Evolutionary conservation across 257 asterid species (phyloP).

Genomic region (Primulina eburnea): DNA sequence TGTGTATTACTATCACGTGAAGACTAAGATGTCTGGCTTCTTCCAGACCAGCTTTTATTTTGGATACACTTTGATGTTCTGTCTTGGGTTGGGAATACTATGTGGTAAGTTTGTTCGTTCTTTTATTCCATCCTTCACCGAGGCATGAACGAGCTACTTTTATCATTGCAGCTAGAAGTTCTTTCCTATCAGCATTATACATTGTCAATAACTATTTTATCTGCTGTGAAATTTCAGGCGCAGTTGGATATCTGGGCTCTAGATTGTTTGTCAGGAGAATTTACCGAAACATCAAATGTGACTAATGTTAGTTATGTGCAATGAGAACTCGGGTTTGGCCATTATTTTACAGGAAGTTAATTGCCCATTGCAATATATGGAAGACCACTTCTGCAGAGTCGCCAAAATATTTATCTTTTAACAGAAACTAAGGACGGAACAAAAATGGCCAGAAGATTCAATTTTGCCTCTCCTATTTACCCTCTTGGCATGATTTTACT

Average conservation of each 20-base stretch:
- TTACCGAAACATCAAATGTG: constrained; percentile 53
- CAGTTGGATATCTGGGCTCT: constrained; percentile 50
- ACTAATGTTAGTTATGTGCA: constrained; percentile 21
- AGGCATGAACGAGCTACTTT: neutral
- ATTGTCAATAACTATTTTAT: neutral
- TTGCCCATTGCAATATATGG: constrained; percentile 15
- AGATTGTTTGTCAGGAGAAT: constrained; percentile 46
- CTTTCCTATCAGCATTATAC: neutral
- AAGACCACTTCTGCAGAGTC: constrained; percentile 18
- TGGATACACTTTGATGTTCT: constrained; percentile 82
- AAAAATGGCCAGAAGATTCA: constrained; percentile 14
- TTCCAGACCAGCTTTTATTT: constrained; percentile 90
- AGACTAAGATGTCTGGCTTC: constrained; percentile 85
- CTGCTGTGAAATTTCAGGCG: constrained; percentile 32
- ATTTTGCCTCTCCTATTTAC: constrained; percentile 15
- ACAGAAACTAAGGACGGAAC: constrained; percentile 16
- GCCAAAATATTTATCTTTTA: constrained; percentile 13
- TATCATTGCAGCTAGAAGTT: neutral
- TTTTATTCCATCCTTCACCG: neutral
- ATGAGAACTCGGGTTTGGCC: constrained; percentile 9
- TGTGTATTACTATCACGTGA: constrained; percentile 62
- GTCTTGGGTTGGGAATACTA: constrained; percentile 72
- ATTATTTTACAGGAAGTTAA: constrained; percentile 9
- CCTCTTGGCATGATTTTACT: constrained; percentile 19
- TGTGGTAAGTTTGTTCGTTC: constrained; percentile 49